Conservation (phyloP, 352 stramenopile species). For the Phytophthora tubulina region DNA sequence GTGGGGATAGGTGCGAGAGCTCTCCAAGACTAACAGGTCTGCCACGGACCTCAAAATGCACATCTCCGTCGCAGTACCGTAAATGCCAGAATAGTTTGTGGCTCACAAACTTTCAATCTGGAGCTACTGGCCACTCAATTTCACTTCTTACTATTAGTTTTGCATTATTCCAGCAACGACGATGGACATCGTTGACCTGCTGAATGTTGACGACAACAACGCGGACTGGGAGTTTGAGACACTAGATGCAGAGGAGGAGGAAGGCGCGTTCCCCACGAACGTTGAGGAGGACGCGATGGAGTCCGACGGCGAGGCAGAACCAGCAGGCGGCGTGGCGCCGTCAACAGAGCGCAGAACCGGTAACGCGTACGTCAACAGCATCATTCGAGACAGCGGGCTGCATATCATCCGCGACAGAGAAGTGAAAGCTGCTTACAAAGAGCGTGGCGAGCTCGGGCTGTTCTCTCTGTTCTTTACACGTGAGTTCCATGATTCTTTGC, state of each 20-base stretch:
- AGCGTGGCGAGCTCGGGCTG: conserved; percentile 4
- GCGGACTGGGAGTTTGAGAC: conserved; percentile 3
- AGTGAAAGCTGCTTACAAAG: conserved; percentile 12
- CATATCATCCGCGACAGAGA: neutral
- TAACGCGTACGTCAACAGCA: conserved; percentile 1
- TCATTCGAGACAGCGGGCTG: neutral
- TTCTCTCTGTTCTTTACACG: conserved; percentile 5
- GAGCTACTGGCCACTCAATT: conserved; percentile 6
- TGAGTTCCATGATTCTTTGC: neutral
- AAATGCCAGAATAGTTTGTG: too few species aligned
- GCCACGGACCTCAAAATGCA: too few species aligned
- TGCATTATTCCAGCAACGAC: neutral
- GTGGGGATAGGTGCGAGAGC: neutral
- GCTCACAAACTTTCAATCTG: neutral
- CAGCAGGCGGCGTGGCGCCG: neutral
- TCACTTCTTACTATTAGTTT: neutral
- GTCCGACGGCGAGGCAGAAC: neutral
- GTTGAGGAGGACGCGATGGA: neutral
- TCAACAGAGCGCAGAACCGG: neutral
- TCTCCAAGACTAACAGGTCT: neutral
- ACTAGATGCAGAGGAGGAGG: neutral
- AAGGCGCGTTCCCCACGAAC: neutral
- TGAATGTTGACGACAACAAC: neutral
- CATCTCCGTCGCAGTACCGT: too few species aligned
- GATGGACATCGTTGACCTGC: conserved; percentile 11